These are phyloP conservation scores for Aspergillaceae sp. DNA, from an alignment of 2,329 filamentous ascomycete genomes.

Conservation along the genomic window DNA sequence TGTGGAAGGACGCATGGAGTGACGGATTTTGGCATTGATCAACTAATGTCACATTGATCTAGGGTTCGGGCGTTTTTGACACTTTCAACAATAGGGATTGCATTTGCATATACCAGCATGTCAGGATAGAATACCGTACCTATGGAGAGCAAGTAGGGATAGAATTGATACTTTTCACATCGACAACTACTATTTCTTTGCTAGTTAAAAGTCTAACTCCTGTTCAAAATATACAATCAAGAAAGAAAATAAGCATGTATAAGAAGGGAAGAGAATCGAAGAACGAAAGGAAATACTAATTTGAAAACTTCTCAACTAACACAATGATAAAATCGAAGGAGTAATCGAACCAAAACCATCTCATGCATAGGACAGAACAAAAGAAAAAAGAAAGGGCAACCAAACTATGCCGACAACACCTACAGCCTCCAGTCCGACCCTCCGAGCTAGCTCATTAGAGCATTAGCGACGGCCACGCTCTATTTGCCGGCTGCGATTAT, in stretches of 20 bases:
- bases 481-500: too few relatives aligned
- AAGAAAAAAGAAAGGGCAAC: too few relatives aligned
- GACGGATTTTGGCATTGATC: background rate
- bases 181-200: background rate
- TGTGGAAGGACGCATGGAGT: too few relatives aligned
- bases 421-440: too few relatives aligned
- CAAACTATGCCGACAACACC: too few relatives aligned
- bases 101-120: too few relatives aligned
- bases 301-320: slow-evolving; percentile 4
- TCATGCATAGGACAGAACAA: background rate
- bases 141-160: too few relatives aligned
- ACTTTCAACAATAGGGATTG: slow-evolving; percentile 14
- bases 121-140: too few relatives aligned
- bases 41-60: background rate
- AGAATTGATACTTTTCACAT: background rate
- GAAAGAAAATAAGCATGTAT: slow-evolving; percentile 2
- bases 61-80: slow-evolving; percentile 1
- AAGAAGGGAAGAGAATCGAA: background rate
- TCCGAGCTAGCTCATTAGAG: too few relatives aligned
- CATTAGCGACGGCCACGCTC: too few relatives aligned
- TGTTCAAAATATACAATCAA: slow-evolving; percentile 10
- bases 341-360: slow-evolving; percentile 2
- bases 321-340: background rate
- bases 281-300: slow-evolving; percentile 6
- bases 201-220: background rate